Evolutionary conservation across 371 early-diverging fungal species (phyloP), one percentile per base, ranked within the genome.

Genomic region (Apophysomyces elegans): DNA sequence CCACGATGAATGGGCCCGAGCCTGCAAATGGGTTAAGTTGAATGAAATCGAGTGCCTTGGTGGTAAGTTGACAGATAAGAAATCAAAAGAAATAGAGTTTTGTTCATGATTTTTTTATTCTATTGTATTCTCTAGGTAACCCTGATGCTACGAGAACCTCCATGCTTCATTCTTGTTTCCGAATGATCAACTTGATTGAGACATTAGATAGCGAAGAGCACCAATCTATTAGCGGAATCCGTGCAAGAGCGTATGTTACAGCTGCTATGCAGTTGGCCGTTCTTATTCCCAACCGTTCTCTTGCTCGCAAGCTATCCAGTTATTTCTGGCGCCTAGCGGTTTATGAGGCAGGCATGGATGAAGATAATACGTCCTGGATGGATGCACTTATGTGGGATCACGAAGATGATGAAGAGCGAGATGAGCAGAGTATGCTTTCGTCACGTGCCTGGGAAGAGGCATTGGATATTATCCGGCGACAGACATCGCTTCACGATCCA

Each of bases 141-240:
- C 68, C 67, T 1, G 58, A 61, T 6, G 57, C 69, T n/a, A 65
- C 72, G 5, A 73, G 76, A 3, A 44, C 66, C 35, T 67, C 70
- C 4, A 67, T 74, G 66, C 50, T 82, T 6, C 67, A 79, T 60
- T 63, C 64, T 39, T 74, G 82, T 44, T 58, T 79, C 7, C 71
- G 72, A 16, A 79, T 77, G 75, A 59, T 82, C 58, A 82, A 82
- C 35, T 44, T 72, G 41, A 68, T 76, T 18, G 79, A 82, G 59
- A 59, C 67, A 1, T 56, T 81, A 7, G 77, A 78, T 35, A 69
- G 73, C 11, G 74, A 74, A 36, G 61, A 64, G 0, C 65, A 75
- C 35, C 66, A 65, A 7, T 50, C 68, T 26, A 47, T 58, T 4
- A 16, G 44, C n/a, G 58, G 65, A 44, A 18, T 62, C 7, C 73